phyloP scores from a whole-genome alignment of 2,329 filamentous ascomycete species.

The Myotisia sp. region DNA sequence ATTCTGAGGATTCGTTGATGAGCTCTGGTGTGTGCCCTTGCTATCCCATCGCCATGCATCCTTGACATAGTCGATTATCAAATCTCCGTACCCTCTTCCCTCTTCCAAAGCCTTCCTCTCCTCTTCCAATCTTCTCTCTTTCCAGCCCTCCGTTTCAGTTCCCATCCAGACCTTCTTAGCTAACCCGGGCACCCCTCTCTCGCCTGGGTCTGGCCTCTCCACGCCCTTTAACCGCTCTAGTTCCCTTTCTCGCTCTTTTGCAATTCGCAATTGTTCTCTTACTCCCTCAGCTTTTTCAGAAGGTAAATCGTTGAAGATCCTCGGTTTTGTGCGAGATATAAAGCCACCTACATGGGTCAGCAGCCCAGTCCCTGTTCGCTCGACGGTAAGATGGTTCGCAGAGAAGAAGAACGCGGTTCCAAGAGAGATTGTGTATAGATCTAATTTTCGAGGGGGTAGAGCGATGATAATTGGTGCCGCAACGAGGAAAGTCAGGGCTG shows the following conservation, averaged over 20 bases:
- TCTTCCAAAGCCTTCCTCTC: conserved; percentile 24
- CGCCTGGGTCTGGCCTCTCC: conserved; percentile 21
- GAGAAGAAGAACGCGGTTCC: conserved; percentile 35
- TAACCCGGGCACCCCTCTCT: conserved; percentile 10
- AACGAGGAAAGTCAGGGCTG: conserved; percentile 32
- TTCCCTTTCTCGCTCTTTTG: conserved; percentile 7
- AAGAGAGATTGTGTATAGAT: conserved; percentile 45
- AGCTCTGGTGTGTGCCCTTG: too few species aligned
- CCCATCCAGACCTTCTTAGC: conserved; percentile 20
- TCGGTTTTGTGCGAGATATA: conserved; percentile 3
- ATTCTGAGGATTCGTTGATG: too few species aligned
- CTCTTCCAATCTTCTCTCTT: conserved; percentile 27
- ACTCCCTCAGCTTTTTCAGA: conserved; percentile 14
- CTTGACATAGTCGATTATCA: conserved; percentile 32
- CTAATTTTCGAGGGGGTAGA: conserved; percentile 48
- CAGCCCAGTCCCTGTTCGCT: conserved; percentile 27
- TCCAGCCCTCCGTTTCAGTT: conserved; percentile 26
- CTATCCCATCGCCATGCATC: conserved; percentile 25
- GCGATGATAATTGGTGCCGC: conserved; percentile 40
- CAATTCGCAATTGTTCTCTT: conserved; percentile 11
- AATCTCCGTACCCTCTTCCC: conserved; percentile 30
- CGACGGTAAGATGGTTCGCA: conserved; percentile 35
- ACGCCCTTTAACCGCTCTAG: conserved; percentile 5
- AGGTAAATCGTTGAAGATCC: conserved; percentile 9
- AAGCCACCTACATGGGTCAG: conserved; percentile 18